Conservation (phyloP, 176 grass and related monocot species). For the sorghum (Sorghum bicolor) region DNA sequence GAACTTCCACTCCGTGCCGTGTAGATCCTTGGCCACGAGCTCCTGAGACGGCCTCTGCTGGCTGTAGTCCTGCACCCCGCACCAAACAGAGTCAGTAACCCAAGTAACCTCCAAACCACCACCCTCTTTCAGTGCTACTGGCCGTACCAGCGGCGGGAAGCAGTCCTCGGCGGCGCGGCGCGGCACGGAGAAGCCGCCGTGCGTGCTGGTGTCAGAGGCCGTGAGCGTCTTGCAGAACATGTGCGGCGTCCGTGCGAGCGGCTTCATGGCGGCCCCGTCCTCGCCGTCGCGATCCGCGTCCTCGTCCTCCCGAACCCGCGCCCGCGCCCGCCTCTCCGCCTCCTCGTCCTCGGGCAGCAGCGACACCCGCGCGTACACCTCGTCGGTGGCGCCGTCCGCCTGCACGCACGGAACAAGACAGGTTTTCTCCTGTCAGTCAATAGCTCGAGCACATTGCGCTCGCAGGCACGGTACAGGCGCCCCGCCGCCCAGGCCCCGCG, state of each 20-base stretch:
- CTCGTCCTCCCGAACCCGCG: conserved; percentile 31
- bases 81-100: conserved; percentile 18
- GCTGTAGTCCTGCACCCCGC: conserved; percentile 59
- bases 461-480: not conserved
- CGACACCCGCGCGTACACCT: conserved; percentile 82
- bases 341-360: conserved; percentile 58
- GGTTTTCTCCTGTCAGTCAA: not conserved
- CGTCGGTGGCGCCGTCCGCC: conserved; percentile 76
- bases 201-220: conserved; percentile 90
- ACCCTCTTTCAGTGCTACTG: not conserved
- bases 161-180: conserved; percentile 95
- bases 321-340: conserved; percentile 22
- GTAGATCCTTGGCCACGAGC: conserved; percentile 87
- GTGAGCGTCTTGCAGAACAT: conserved; percentile 99
- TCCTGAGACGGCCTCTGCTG: conserved; percentile 83
- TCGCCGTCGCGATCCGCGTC: conserved; percentile 35
- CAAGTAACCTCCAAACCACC: not conserved
- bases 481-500: too few species aligned
- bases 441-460: conserved; percentile 15
- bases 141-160: conserved; percentile 81
- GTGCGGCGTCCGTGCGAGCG: conserved; percentile 54
- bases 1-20: conserved; percentile 85
- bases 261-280: conserved; percentile 30
- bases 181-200: conserved; percentile 91
- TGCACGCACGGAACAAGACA: conserved; percentile 29